Base-by-base conservation (phyloP, 352 stramenopile species). In the Phytophthora boehmeriae region DNA sequence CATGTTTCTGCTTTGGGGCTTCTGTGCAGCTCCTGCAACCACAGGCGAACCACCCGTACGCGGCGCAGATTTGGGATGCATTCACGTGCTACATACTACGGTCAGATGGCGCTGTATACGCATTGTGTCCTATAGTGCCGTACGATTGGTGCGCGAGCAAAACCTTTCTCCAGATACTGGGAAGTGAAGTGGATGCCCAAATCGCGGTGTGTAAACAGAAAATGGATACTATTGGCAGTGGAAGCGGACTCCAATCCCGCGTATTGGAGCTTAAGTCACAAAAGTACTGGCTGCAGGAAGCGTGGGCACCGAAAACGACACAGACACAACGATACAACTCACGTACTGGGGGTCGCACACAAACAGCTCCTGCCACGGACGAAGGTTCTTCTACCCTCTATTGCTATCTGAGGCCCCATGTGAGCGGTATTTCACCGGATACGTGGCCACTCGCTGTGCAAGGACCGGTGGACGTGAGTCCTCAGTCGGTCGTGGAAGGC, bases 211-310 rank as follows among this genome's bases (percentile, higher is more conserved):
- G 68, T 51, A 88, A 90, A 50, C 71, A 73, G 47, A 80, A 82
- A 41, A 61, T 71, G 41, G 43, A 68, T 3, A 39, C 28, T 4
- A 27, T 23, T 5, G 50, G 41, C 27, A 60, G 10, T 47, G 59
- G 54, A 23, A 64, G 23, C 20, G 45, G 44, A 32, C 43, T 88
- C 11, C 62, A 85, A 25, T 59, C 63, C 28, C 65, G 66, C 10
- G 53, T 92, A 20, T 68, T 77, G 0, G 77, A 88, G 55, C 73
- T 94, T 36, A 93, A 92, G 69, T 91, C 86, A 19, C 86, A 94
- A 42, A 90, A 91, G 64, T 92, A 92, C 68, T 94, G 86, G 86
- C 59, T 94, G 8, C 68, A 90, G 16, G 75, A 92, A 65, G 71
- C 74, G 8, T 94, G 86, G 86, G 66, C 68, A 0, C 49, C 71